phyloP scores from a whole-genome alignment of 805 yeast species.

The Hagleromyces aurorensis region DNA sequence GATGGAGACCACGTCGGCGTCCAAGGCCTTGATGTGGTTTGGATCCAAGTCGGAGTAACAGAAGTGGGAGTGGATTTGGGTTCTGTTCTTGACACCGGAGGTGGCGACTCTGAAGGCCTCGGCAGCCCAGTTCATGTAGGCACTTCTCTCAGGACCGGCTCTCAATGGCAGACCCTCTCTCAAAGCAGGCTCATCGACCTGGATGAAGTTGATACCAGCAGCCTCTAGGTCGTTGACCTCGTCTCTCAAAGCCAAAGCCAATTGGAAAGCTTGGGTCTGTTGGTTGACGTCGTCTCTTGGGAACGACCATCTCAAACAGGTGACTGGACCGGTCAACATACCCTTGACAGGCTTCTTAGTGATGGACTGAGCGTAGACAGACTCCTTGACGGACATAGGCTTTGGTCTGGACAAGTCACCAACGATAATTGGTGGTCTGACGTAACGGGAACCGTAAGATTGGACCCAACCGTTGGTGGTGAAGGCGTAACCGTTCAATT shows the following conservation, averaged over 20 bases:
- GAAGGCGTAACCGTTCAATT: conserved; percentile 96
- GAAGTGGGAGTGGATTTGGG: conserved; percentile 99
- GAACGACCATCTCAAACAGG: conserved; percentile 99
- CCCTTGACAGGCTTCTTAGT: conserved; percentile 97
- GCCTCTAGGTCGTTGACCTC: conserved; percentile 97
- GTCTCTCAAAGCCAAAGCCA: conserved; percentile 95
- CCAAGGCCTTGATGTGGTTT: conserved; percentile 97
- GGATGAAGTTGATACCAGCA: conserved; percentile 96
- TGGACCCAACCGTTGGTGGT: conserved; percentile 99
- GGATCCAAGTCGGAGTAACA: conserved; percentile 99
- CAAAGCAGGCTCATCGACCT: conserved; percentile 99
- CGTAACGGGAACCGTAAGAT: conserved; percentile 99
- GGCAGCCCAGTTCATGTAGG: conserved; percentile 97
- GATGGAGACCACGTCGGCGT: conserved; percentile 98
- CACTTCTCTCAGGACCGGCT: conserved; percentile 94
- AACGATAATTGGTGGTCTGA: conserved; percentile 98
- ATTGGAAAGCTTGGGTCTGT: conserved; percentile 91
- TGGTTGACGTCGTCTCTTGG: conserved; percentile 97
- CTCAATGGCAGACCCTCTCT: conserved; percentile 99
- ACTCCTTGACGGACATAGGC: conserved; percentile 98
- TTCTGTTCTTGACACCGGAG: conserved; percentile 88
- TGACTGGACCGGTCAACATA: conserved; percentile 99
- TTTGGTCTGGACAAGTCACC: conserved; percentile 99
- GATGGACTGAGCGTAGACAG: conserved; percentile 96
- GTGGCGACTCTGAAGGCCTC: conserved; percentile 99